Evolutionary conservation across 225 moss, liverwort and hornwort species (phyloP).

Genomic region (Pseudoscleropodium purum): DNA sequence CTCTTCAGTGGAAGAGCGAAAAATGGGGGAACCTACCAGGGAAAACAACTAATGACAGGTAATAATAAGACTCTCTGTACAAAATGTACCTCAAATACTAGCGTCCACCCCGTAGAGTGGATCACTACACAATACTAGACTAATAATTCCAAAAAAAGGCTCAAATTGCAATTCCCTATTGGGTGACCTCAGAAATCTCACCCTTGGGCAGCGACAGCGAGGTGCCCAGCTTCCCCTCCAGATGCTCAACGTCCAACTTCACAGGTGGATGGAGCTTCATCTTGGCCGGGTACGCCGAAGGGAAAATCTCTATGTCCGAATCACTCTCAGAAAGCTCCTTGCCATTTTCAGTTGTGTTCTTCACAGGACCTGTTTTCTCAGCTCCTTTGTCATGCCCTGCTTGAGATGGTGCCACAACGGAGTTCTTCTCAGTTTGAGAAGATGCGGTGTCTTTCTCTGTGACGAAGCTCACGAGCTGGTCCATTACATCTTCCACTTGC

Average conservation of each 20-base stretch:
- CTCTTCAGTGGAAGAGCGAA: slow-evolving; percentile 32
- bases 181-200: not conserved
- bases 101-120: not conserved
- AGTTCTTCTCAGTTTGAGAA: not conserved
- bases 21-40: slow-evolving; percentile 9
- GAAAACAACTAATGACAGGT: not conserved
- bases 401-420: not conserved
- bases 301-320: not conserved
- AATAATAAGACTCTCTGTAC: slow-evolving; percentile 4
- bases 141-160: not conserved
- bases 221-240: not conserved
- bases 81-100: slow-evolving; percentile 10
- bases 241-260: not conserved
- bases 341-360: not conserved
- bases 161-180: not conserved
- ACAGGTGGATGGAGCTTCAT: not conserved
- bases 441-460: not conserved
- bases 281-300: not conserved
- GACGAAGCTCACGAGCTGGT: slow-evolving; percentile 17
- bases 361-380: not conserved
- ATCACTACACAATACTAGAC: not conserved
- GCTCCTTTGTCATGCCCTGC: not conserved
- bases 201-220: not conserved
- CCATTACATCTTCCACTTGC: slow-evolving; percentile 16
- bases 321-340: not conserved